These are phyloP conservation scores for Xylariales sp. DNA, from an alignment of 2,329 filamentous ascomycete genomes.

Conservation along the genomic window DNA sequence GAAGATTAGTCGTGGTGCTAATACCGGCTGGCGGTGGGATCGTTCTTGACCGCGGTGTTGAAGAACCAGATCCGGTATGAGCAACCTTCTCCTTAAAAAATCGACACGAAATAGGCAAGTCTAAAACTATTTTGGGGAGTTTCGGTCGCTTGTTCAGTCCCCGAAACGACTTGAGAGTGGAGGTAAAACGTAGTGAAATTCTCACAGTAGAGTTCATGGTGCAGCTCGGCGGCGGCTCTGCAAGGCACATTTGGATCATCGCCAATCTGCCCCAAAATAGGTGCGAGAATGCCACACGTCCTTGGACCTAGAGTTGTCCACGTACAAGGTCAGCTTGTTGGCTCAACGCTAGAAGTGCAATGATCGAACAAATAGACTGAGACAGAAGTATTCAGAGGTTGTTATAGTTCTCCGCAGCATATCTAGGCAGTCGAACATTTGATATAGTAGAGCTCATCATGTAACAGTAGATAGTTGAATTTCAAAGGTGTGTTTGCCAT, in stretches of 20 bases:
- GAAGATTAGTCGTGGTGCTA: background rate
- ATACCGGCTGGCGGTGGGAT: background rate
- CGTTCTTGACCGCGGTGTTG: constrained; percentile 31
- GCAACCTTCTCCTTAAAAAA: no score
- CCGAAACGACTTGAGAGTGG: no score
- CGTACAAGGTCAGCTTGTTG: background rate
- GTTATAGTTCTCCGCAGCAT: constrained; percentile 9
- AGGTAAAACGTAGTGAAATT: no score
- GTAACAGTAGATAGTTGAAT: background rate
- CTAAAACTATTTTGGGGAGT: no score
- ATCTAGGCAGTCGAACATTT: constrained; percentile 13
- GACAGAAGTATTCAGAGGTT: constrained; percentile 6
- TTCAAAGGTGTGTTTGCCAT: background rate
- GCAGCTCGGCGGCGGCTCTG: constrained; percentile 47
- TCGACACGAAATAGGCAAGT: no score
- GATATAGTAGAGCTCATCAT: constrained; percentile 10
- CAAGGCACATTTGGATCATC: constrained; percentile 10
- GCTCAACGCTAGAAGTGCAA: no score
- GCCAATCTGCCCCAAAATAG: constrained; percentile 45
- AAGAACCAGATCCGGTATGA: no score
- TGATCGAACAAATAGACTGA: background rate
- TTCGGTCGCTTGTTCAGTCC: no score
- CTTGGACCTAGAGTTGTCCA: constrained; percentile 1
- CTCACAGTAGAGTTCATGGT: constrained; percentile 54
- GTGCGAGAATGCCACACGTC: constrained; percentile 50